Base-by-base conservation (phyloP, 1,284 basidiomycete species). In the Boletus smithii region DNA sequence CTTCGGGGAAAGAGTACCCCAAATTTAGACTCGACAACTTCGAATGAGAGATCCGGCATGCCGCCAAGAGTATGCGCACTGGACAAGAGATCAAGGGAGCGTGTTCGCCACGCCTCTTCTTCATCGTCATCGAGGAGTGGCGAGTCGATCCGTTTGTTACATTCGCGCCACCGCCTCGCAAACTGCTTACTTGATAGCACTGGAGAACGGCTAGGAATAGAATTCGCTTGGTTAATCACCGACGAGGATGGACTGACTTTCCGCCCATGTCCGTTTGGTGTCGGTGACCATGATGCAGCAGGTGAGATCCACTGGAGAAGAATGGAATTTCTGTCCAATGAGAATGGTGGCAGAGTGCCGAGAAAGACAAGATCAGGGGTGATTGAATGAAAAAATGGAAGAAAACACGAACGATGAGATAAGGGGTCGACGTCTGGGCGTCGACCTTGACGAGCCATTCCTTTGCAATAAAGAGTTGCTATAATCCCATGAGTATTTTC, bases 381-480 rank as follows among this genome's bases (percentile, higher is more conserved):
- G 16, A 31, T 23, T 20, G 41, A 29, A 48, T 44, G 44, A 45
- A 36, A 29, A 47, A 45, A 47, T 27, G 38, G 41, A 46, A 49
- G 38, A 44, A 49, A 31, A 53, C 35, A 78, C 80, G 57, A 61
- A 88, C 87, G 59, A 87, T 67, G 50, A 89, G 74, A 67, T 88
- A 88, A 24, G 85, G 80, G 4, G 71, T 78, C 2, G 84, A 81
- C 8, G 68, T 76, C 34, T 69, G 68, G 42, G 70, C 69, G 57
- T 87, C 80, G 46, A 76, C 70, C 64, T 83, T 84, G 20, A 77
- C 77, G 13, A 89, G 72, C 86, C 87, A 89, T 63, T 87, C 84
- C 60, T 80, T 84, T 46, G 68, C 67, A 23, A 84, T 65, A 32
- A 89, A 72, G 26, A 68, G 73, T 39, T 80, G 76, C 86, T 88